These are phyloP conservation scores for Ogataea haglerorum DNA, from an alignment of 805 yeast genomes.

Conservation along the genomic window DNA sequence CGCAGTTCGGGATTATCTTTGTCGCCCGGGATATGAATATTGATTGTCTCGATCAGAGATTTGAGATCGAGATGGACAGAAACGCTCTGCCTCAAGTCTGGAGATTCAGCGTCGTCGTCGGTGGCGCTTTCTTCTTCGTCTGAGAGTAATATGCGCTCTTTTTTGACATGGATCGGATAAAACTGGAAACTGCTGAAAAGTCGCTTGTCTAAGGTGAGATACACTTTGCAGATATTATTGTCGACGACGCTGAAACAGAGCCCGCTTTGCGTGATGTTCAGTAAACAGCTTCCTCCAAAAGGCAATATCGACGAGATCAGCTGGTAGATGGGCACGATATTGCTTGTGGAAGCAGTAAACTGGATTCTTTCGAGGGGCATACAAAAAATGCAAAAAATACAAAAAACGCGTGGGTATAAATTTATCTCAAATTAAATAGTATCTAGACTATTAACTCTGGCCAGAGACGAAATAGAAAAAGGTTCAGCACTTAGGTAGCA, in stretches of 20 bases:
- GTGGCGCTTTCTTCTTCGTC: conserved; percentile 7
- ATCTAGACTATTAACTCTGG: conserved; percentile 7
- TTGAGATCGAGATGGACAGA: conserved; percentile 42
- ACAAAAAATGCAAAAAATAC: background rate
- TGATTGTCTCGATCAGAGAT: conserved; percentile 50
- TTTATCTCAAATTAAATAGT: background rate
- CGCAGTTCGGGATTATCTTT: conserved; percentile 20
- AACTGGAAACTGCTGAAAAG: conserved; percentile 35
- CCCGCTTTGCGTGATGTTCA: conserved; percentile 46
- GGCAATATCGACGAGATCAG: conserved; percentile 27
- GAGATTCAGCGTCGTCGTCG: conserved; percentile 8
- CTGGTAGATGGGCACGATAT: conserved; percentile 26
- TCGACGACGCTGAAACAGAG: conserved; percentile 48
- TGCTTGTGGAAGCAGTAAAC: conserved; percentile 29
- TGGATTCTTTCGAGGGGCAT: conserved; percentile 15
- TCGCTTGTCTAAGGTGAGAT: conserved; percentile 36
- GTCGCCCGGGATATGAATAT: conserved; percentile 34
- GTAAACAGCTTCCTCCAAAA: conserved; percentile 30
- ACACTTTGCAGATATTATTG: conserved; percentile 39
- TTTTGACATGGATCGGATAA: conserved; percentile 15
- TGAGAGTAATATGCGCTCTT: conserved; percentile 6
- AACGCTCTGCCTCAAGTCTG: conserved; percentile 7
- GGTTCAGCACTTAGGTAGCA: conserved; percentile 1
- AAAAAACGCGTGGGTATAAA: conserved; percentile 1
- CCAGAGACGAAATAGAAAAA: conserved; percentile 8